Evolutionary conservation across 2,329 filamentous ascomycete genomes (phyloP).

Genomic region (Raffaelea arxii): DNA sequence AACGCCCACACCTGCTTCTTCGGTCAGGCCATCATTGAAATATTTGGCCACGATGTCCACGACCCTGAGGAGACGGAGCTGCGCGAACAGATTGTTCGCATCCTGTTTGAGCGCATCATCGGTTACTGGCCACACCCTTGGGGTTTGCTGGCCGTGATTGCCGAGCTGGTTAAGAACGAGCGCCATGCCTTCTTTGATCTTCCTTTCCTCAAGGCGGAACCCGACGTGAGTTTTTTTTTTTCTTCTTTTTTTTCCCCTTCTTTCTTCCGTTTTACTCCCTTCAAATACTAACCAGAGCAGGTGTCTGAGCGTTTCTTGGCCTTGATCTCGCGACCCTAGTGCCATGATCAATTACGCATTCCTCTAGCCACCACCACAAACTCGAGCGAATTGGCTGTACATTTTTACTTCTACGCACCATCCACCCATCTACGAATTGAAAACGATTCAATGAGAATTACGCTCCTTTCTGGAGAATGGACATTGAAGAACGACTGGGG

Average conservation of each 20-base stretch:
- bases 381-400: no score
- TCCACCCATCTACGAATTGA: no score
- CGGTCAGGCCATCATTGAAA: conserved; percentile 70
- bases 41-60: conserved; percentile 68
- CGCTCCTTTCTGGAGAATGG: no score
- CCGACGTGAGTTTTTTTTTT: conserved; percentile 55
- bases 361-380: no score
- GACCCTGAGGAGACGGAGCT: conserved; percentile 72
- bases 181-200: conserved; percentile 88
- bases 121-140: conserved; percentile 91
- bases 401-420: no score
- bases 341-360: not conserved
- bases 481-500: no score
- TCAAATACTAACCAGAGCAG: conserved; percentile 13
- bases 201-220: conserved; percentile 80
- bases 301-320: conserved; percentile 23
- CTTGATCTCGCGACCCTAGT: conserved; percentile 8
- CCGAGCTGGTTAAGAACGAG: conserved; percentile 86
- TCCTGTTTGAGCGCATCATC: conserved; percentile 78
- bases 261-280: no score
- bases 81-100: conserved; percentile 81
- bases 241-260: no score
- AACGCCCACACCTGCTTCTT: conserved; percentile 91
- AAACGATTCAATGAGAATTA: no score
- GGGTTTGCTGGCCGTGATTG: conserved; percentile 80